Conservation (phyloP, 2,329 filamentous ascomycete genomes). For the Fusarium caatingaense region DNA sequence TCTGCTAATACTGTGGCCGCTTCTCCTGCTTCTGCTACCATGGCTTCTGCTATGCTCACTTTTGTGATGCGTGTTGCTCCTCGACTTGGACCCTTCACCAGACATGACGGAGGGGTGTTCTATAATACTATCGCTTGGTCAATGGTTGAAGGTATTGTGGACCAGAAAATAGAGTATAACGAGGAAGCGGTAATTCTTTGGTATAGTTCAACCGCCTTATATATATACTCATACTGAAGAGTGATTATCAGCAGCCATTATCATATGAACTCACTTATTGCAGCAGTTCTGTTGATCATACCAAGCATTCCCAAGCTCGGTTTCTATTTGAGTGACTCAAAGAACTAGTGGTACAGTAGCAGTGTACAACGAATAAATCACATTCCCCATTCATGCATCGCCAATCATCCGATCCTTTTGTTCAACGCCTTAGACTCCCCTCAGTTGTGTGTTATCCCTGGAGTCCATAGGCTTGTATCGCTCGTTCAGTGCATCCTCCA, state of each 20-base stretch:
- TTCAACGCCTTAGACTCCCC: constrained; percentile 51
- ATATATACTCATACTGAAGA: constrained; percentile 15
- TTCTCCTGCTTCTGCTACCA: constrained; percentile 3
- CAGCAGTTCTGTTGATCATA: constrained; percentile 25
- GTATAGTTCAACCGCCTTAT: neutral
- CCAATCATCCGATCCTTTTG: constrained; percentile 16
- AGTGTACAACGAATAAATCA: constrained; percentile 44
- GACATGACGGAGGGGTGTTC: neutral
- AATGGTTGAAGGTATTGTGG: neutral
- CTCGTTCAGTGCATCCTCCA: constrained; percentile 65
- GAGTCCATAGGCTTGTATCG: constrained; percentile 63
- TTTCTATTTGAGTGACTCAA: constrained; percentile 44
- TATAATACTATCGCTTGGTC: neutral
- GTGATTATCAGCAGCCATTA: constrained; percentile 19
- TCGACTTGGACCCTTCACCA: neutral
- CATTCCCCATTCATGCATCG: constrained; percentile 29
- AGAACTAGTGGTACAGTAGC: constrained; percentile 48
- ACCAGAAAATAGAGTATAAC: neutral
- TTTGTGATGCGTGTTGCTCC: constrained; percentile 11
- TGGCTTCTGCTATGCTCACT: neutral
- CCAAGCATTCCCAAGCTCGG: constrained; percentile 36
- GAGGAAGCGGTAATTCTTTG: neutral
- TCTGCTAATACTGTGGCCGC: neutral
- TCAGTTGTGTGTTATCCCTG: constrained; percentile 58
- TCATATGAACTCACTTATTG: constrained; percentile 13